Conservation (phyloP, 805 yeast genomes). For the Suhomyces emberorum region DNA sequence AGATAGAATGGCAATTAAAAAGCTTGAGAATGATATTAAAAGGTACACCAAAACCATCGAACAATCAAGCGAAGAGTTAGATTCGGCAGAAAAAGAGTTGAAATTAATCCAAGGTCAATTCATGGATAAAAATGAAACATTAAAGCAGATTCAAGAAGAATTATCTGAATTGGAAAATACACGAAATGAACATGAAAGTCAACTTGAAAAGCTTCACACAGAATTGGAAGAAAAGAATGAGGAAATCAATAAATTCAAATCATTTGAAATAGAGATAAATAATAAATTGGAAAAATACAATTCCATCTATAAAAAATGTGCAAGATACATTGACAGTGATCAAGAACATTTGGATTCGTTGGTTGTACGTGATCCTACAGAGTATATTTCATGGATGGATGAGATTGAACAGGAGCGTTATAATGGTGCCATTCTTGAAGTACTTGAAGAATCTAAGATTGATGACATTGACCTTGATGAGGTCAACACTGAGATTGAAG, state of each 20-base stretch:
- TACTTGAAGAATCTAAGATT: slow-evolving; percentile 51
- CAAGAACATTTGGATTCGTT: slow-evolving; percentile 41
- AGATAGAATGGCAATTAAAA: slow-evolving; percentile 54
- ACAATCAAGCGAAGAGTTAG: slow-evolving; percentile 47
- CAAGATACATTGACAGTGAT: slow-evolving; percentile 36
- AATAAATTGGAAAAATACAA: slow-evolving; percentile 60
- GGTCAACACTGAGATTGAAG: slow-evolving; percentile 50
- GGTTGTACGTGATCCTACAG: slow-evolving; percentile 52
- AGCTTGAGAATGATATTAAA: slow-evolving; percentile 60
- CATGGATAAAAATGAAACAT: slow-evolving; percentile 23
- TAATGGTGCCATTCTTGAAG: slow-evolving; percentile 38
- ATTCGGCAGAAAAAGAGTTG: slow-evolving; percentile 22
- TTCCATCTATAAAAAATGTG: slow-evolving; percentile 32
- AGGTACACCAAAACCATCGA: slow-evolving; percentile 49
- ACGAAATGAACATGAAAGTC: slow-evolving; percentile 39
- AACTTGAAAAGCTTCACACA: slow-evolving; percentile 31
- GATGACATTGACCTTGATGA: slow-evolving; percentile 43
- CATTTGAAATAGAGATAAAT: slow-evolving; percentile 63
- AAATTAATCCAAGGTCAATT: slow-evolving; percentile 18
- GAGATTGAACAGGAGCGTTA: slow-evolving; percentile 35
- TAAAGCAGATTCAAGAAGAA: slow-evolving; percentile 27
- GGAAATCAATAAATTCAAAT: slow-evolving; percentile 55
- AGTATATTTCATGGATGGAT: slow-evolving; percentile 50
- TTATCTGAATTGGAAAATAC: slow-evolving; percentile 31
- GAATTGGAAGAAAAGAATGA: slow-evolving; percentile 35